Evolutionary conservation across 1,284 basidiomycete genomes (phyloP).

Genomic region (Ceratobasidium sp.): DNA sequence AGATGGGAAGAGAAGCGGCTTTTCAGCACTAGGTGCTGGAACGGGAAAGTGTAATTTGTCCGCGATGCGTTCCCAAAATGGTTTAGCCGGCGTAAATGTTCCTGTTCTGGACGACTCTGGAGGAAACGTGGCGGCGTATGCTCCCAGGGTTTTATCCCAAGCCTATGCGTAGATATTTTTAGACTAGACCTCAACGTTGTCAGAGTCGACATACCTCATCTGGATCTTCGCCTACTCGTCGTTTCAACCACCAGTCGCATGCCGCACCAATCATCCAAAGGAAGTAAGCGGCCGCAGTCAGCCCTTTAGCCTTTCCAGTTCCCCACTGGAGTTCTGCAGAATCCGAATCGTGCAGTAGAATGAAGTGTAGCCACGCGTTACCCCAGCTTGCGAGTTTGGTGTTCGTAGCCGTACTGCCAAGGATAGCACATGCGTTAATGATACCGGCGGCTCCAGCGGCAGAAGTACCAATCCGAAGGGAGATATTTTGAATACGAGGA

Average conservation of each 20-base stretch:
- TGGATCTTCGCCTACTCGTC: slow-evolving; percentile 70
- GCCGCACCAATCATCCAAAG: slow-evolving; percentile 61
- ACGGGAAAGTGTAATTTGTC: slow-evolving; percentile 11
- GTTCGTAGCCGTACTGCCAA: slow-evolving; percentile 48
- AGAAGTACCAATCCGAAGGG: slow-evolving; percentile 63
- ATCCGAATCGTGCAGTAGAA: slow-evolving; percentile 49
- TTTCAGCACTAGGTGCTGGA: slow-evolving; percentile 5
- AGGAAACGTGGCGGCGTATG: slow-evolving; percentile 64
- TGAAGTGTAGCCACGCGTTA: slow-evolving; percentile 67
- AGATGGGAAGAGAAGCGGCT: slow-evolving; percentile 43
- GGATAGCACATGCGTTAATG: slow-evolving; percentile 64
- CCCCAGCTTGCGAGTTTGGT: slow-evolving; percentile 65
- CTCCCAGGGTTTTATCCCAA: slow-evolving; percentile 73
- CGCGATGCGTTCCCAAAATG: slow-evolving; percentile 65
- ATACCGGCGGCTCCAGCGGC: slow-evolving; percentile 69
- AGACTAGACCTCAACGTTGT: background rate
- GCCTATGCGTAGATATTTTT: slow-evolving; percentile 57
- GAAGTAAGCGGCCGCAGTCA: slow-evolving; percentile 67
- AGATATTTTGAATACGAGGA: slow-evolving; percentile 58
- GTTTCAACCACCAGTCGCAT: slow-evolving; percentile 65
- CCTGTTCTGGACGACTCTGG: slow-evolving; percentile 57
- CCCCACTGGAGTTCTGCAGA: slow-evolving; percentile 63
- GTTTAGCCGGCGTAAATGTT: slow-evolving; percentile 60
- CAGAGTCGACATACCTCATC: slow-evolving; percentile 63
- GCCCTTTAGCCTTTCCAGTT: slow-evolving; percentile 63